These are phyloP conservation scores for Ceratocystis diversiconidia DNA, from an alignment of 2,329 filamentous ascomycete species.

Conservation along the genomic window DNA sequence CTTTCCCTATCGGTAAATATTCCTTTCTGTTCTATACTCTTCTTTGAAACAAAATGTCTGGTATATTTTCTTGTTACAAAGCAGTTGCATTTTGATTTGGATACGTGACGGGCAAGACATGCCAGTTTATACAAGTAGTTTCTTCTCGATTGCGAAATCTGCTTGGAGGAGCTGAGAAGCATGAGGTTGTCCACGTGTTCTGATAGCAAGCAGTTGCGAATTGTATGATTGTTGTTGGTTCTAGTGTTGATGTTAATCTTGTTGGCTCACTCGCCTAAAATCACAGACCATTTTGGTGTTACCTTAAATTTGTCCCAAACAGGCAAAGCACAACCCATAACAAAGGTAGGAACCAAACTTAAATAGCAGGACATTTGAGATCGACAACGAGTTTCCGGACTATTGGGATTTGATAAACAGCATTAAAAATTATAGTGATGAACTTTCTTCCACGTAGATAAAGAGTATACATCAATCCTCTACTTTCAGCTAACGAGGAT, in stretches of 20 bases:
- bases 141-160: not conserved
- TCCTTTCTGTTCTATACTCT: not conserved
- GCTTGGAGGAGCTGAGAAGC: not conserved
- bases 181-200: not conserved
- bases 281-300: not conserved
- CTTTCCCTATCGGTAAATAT: not conserved
- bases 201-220: not conserved
- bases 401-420: not conserved
- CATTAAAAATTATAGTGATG: not conserved
- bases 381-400: not conserved
- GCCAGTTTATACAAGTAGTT: not conserved
- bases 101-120: no score
- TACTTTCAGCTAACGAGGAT: not conserved
- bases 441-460: not conserved
- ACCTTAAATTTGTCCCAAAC: not conserved
- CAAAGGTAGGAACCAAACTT: not conserved
- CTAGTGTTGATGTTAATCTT: not conserved
- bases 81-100: not conserved
- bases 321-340: not conserved
- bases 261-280: not conserved
- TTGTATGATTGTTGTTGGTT: not conserved
- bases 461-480: not conserved
- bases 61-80: not conserved
- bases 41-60: not conserved
- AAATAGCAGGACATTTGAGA: not conserved